Base-by-base conservation (phyloP, 441 rosid genomes). In the Francoa sonchifolia region DNA sequence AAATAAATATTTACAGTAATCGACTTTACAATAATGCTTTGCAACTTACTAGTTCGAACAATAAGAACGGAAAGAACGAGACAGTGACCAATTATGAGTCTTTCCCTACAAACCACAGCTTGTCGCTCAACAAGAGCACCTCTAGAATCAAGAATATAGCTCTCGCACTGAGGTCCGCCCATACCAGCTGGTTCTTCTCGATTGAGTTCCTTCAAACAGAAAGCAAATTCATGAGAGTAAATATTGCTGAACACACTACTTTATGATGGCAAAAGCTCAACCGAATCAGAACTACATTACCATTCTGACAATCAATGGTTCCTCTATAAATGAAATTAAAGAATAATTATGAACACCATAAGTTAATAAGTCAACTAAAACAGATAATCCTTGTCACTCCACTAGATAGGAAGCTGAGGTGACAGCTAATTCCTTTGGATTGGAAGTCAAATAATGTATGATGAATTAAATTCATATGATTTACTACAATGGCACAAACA, bases 121-220 rank as follows among this genome's bases (percentile, higher is more conserved):
- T 65, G 67, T 29, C 93, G 77, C 75, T 85, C 94, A 52, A 80
- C 89, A 61, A 85, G 77, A 52, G 89, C 74, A 50, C 96, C 96
- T 67, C 94, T 73, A 51, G 94, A 82, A 64, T 89, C 98, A 39
- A 85, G 68, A 48, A 89, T 68, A 63, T 71, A 73, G 15, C 43
- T 78, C 40, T 89, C 98, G 55, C 81, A 72, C 30, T 48, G 69
- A 41, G 87, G 87, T 47, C 96, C 96, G 58, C 98, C 98, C 36
- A 85, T 60, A 44, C 96, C 93, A 69, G 85, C 70, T 43, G 98
- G 94, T 66, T 89, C 97, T 62, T 79, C 94, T 17, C 77, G 82
- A 73, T 68, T 77, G 48, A 89, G 92, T 77, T 82, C 94, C 98
- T 89, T 65, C 13, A 50, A 48, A 29, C 28, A 64, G 65, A 48